Evolutionary conservation across 208 protist species (phyloP).

Genomic region (Acanthamoeba pearcei): DNA sequence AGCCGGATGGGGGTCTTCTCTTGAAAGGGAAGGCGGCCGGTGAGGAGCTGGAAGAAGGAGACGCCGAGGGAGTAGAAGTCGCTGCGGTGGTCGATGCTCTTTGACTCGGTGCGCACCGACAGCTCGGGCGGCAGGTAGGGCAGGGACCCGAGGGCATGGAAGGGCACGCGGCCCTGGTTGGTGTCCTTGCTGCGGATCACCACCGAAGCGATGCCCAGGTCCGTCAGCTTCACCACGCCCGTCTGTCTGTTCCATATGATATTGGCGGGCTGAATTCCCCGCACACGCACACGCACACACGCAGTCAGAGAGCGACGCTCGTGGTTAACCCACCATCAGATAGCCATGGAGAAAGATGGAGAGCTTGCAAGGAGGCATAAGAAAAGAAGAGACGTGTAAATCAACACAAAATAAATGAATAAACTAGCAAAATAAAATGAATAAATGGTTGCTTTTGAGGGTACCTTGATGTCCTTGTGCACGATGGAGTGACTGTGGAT

Average conservation of each 20-base stretch:
- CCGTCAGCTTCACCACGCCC: slow-evolving; percentile 41
- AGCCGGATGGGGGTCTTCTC: slow-evolving; percentile 48
- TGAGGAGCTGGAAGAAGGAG: slow-evolving; percentile 63
- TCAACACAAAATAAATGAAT: not conserved
- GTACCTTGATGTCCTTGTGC: slow-evolving; percentile 70
- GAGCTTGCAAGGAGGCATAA: too few relatives aligned
- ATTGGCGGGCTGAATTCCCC: not conserved
- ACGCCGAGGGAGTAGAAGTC: slow-evolving; percentile 73
- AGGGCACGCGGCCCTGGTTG: not conserved
- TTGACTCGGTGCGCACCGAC: not conserved
- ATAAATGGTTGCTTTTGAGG: not conserved
- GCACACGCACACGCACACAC: not conserved
- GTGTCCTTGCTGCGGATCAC: slow-evolving; percentile 34
- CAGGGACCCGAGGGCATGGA: slow-evolving; percentile 40
- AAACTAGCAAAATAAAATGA: not conserved
- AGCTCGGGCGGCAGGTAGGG: slow-evolving; percentile 66
- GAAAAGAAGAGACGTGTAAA: too few relatives aligned
- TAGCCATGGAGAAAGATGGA: not conserved
- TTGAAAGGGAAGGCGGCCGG: slow-evolving; percentile 26
- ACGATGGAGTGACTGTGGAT: slow-evolving; percentile 55
- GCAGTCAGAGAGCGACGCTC: not conserved
- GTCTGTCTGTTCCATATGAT: slow-evolving; percentile 61
- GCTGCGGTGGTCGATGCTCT: slow-evolving; percentile 51
- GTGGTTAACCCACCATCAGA: too few relatives aligned
- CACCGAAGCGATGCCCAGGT: slow-evolving; percentile 35